Evolutionary conservation across 2,329 filamentous ascomycete genomes (phyloP).

Genomic region (Myriosclerotinia curreyana): DNA sequence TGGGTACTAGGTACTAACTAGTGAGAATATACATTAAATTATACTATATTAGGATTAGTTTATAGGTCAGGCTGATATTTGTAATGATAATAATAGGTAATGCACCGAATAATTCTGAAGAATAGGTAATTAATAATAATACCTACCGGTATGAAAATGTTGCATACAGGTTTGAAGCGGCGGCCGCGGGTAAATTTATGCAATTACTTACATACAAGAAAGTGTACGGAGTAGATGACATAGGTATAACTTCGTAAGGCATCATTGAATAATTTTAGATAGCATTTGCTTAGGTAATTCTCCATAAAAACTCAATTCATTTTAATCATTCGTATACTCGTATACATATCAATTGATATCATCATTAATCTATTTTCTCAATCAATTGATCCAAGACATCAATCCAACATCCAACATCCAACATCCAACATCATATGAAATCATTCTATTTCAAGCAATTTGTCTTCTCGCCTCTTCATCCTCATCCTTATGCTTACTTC

Average conservation of each 20-base stretch:
- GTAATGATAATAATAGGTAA: too few relatives aligned
- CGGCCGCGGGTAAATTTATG: constrained; percentile 18
- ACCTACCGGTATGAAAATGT: constrained; percentile 7
- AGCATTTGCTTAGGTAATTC: too few relatives aligned
- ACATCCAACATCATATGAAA: constrained; percentile 9
- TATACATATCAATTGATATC: constrained; percentile 17
- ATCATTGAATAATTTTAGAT: too few relatives aligned
- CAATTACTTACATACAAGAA: neutral
- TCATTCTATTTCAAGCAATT: constrained; percentile 14
- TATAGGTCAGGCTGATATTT: neutral
- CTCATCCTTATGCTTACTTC: constrained; percentile 4
- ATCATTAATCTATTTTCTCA: neutral
- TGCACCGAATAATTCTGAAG: too few relatives aligned
- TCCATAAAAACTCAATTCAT: neutral
- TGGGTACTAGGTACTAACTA: too few relatives aligned
- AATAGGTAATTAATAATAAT: too few relatives aligned
- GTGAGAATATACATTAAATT: too few relatives aligned
- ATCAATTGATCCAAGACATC: constrained; percentile 17
- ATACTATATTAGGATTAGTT: constrained; percentile 12
- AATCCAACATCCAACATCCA: too few relatives aligned
- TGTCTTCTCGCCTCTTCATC: neutral
- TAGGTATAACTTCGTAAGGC: too few relatives aligned
- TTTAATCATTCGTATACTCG: constrained; percentile 6
- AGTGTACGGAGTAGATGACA: too few relatives aligned
- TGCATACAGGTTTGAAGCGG: constrained; percentile 8